These are phyloP conservation scores for Aspergillus quadrilineatus DNA, from an alignment of 2,329 filamentous ascomycete species.

Conservation along the genomic window DNA sequence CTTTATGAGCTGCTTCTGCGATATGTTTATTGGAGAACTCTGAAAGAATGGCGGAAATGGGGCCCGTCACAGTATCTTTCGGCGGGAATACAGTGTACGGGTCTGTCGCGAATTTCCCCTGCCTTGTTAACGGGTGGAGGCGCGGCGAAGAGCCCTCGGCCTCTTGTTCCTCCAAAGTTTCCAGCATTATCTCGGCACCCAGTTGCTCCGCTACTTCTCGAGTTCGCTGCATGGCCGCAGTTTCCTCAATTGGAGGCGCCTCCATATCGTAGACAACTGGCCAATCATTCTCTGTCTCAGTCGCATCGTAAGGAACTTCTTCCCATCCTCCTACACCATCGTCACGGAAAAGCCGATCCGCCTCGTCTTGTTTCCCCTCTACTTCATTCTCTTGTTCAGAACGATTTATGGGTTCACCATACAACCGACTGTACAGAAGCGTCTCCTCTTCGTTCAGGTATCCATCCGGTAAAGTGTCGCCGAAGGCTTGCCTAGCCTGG, in stretches of 20 bases:
- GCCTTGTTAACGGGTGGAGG: conserved; percentile 70
- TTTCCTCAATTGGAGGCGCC: conserved; percentile 26
- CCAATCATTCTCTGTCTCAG: conserved; percentile 22
- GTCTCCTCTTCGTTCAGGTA: conserved; percentile 71
- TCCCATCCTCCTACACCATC: conserved; percentile 40
- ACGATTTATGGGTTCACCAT: conserved; percentile 65
- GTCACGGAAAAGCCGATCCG: conserved; percentile 37
- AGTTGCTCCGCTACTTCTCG: conserved; percentile 41
- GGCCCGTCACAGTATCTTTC: conserved; percentile 64
- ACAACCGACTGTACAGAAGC: conserved; percentile 73
- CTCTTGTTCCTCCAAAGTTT: conserved; percentile 45
- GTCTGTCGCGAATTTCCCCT: conserved; percentile 71
- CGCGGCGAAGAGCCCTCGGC: conserved; percentile 50
- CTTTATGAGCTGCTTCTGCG: conserved; percentile 65
- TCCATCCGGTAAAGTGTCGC: conserved; percentile 71
- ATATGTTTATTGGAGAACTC: conserved; percentile 73
- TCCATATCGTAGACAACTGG: conserved; percentile 35
- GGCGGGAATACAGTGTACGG: conserved; percentile 77
- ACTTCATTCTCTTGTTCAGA: conserved; percentile 27
- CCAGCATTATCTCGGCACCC: conserved; percentile 43
- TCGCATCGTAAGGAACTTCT: conserved; percentile 30
- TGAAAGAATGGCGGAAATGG: conserved; percentile 67
- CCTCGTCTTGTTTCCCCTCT: conserved; percentile 30
- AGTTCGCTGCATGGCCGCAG: conserved; percentile 33
- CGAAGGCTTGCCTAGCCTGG: conserved; percentile 70